Evolutionary conservation across 1,284 basidiomycete species (phyloP).

Genomic region (Tilletia caries): DNA sequence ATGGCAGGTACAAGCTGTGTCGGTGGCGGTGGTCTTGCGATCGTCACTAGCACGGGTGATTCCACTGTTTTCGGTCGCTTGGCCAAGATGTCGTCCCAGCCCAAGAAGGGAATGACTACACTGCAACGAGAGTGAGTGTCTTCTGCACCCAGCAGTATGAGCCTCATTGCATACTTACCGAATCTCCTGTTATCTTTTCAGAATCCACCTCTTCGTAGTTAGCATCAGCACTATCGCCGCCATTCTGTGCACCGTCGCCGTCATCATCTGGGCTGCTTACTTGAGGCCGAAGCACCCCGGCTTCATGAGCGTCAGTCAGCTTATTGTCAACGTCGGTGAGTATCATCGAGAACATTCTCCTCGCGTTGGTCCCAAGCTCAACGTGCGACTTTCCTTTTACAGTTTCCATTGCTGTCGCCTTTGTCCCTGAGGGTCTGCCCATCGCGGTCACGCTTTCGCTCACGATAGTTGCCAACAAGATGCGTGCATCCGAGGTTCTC

Average conservation of each 20-base stretch:
- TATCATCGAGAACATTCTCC: not conserved
- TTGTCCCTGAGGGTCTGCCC: constrained; percentile 65
- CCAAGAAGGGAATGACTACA: constrained; percentile 60
- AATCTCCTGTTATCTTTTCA: not conserved
- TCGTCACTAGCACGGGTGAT: constrained; percentile 64
- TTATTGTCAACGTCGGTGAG: constrained; percentile 42
- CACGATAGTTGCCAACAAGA: constrained; percentile 69
- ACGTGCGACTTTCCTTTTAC: constrained; percentile 56
- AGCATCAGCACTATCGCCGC: constrained; percentile 60
- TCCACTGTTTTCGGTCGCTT: constrained; percentile 60
- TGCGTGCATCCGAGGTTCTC: constrained; percentile 68
- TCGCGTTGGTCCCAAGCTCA: too few species aligned
- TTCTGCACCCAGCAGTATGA: not conserved
- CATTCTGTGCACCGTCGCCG: constrained; percentile 57
- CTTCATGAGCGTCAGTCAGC: constrained; percentile 62
- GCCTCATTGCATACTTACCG: constrained; percentile 52
- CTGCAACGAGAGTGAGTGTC: constrained; percentile 55
- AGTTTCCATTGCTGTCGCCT: constrained; percentile 69
- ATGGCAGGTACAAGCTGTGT: constrained; percentile 66
- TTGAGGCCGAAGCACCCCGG: constrained; percentile 60
- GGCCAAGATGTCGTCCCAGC: constrained; percentile 32
- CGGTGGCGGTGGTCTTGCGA: constrained; percentile 61
- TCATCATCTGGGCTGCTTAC: constrained; percentile 61
- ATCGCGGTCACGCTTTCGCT: constrained; percentile 68
- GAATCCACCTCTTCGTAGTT: constrained; percentile 56